Evolutionary conservation across 805 yeast genomes (phyloP).

Genomic region (Pichia ethanolica): DNA sequence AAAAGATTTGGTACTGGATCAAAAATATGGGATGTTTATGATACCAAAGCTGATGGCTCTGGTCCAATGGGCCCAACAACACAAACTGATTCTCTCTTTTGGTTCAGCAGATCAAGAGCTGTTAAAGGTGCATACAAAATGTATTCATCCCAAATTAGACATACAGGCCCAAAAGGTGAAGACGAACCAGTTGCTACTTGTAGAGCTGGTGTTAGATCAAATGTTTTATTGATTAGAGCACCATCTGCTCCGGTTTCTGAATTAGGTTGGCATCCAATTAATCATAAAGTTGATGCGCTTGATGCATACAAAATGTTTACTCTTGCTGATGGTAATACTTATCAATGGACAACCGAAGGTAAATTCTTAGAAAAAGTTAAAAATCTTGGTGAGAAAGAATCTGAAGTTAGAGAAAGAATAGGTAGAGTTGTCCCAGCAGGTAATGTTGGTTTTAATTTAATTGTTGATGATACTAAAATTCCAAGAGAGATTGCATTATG

Average conservation of each 20-base stretch:
- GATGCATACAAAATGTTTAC: constrained; percentile 56
- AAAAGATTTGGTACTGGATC: constrained; percentile 57
- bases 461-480: constrained; percentile 46
- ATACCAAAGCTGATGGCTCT: constrained; percentile 31
- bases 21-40: constrained; percentile 47
- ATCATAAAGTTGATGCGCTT: constrained; percentile 53
- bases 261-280: constrained; percentile 57
- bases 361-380: constrained; percentile 49
- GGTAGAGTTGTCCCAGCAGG: constrained; percentile 52
- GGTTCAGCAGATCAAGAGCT: constrained; percentile 56
- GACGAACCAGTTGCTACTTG: constrained; percentile 53
- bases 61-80: constrained; percentile 36
- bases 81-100: constrained; percentile 38
- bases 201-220: constrained; percentile 55
- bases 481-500: constrained; percentile 52
- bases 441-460: constrained; percentile 45
- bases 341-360: constrained; percentile 61
- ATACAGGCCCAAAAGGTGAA: constrained; percentile 40
- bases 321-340: constrained; percentile 50
- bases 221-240: constrained; percentile 47
- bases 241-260: constrained; percentile 44
- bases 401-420: constrained; percentile 58
- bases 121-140: constrained; percentile 60
- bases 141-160: constrained; percentile 35
- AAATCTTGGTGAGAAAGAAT: constrained; percentile 56